Evolutionary conservation across 192 early-diverging fungal genomes (phyloP).

Genomic region (Paraglomus occultum): DNA sequence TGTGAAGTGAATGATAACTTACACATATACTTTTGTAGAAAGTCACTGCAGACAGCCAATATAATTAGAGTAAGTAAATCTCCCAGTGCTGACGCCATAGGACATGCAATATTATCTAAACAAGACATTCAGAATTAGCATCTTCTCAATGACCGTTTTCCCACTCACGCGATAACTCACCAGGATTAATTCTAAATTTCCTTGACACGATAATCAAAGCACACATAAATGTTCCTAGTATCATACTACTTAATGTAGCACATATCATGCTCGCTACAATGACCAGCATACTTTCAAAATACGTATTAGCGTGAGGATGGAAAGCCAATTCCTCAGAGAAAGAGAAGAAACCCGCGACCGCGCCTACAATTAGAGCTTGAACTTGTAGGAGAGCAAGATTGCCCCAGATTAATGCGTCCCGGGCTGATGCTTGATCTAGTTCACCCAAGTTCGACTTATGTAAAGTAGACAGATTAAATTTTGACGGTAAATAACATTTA

Average conservation of each 20-base stretch:
- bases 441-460: conserved; percentile 62
- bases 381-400: conserved; percentile 76
- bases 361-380: conserved; percentile 69
- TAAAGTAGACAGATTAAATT: background rate
- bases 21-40: conserved; percentile 50
- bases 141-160: background rate
- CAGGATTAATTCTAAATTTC: conserved; percentile 70
- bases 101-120: conserved; percentile 73
- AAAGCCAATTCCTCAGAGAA: conserved; percentile 55
- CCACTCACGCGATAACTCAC: conserved; percentile 29
- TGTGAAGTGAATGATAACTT: conserved; percentile 23
- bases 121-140: background rate
- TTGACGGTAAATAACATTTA: background rate
- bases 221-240: conserved; percentile 73
- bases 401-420: conserved; percentile 61
- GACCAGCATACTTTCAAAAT: conserved; percentile 51
- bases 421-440: conserved; percentile 50
- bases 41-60: conserved; percentile 52
- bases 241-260: conserved; percentile 64
- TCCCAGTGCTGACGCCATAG: conserved; percentile 70
- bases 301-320: conserved; percentile 45
- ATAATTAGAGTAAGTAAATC: conserved; percentile 71
- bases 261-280: conserved; percentile 68
- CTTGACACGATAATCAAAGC: conserved; percentile 63
- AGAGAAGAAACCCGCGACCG: conserved; percentile 69